Base-by-base conservation (phyloP, 352 stramenopile genomes). In the Phytopythium chamaehyphon region DNA sequence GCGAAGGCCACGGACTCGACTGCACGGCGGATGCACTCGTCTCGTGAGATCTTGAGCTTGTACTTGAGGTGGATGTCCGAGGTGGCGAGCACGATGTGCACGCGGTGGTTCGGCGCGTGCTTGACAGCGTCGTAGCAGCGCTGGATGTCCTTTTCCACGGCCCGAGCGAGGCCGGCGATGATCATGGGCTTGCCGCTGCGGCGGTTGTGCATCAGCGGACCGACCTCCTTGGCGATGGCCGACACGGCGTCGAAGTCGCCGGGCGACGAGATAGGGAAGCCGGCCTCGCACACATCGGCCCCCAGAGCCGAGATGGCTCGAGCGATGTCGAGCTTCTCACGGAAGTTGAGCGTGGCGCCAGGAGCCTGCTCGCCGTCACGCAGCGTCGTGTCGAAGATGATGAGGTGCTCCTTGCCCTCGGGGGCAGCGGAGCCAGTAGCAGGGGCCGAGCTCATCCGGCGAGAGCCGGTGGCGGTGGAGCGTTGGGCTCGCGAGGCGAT, bases 81-180 rank as follows among this genome's bases (percentile, higher is more conserved):
- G 8, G 97, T 99, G 55, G 97, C 97, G 57, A 99, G 90, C 69
- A 99, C 99, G 49, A 96, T 98, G 78, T 99, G 97, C 63, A 99
- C 97, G 44, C 97, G 88, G 55, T 98, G 96, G 51, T 85, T 87
- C 31, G 83, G 85, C 19, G 97, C 97, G 60, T 96, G 79, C 71
- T 98, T 98, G 50, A 99, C 96, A 5, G 96, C 97, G 69, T 99
- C 92, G 64, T 90, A 98, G 86, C 96, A 93, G 66, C 71, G 76
- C 70, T 96, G 80, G 73, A 99, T 99, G 73, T 99, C 97, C 69
- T 98, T 98, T 54, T 96, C 87, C 43, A 97, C 97, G 35, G 96
- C 92, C 18, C 97, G 79, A 38, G 88, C 93, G 15, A 99, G 78
- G 26, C 97, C 97, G 40, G 88, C 97, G 65, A 99, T 98, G 24